Evolutionary conservation across 1,284 basidiomycete genomes (phyloP).

Genomic region (Trichosporon sp.): DNA sequence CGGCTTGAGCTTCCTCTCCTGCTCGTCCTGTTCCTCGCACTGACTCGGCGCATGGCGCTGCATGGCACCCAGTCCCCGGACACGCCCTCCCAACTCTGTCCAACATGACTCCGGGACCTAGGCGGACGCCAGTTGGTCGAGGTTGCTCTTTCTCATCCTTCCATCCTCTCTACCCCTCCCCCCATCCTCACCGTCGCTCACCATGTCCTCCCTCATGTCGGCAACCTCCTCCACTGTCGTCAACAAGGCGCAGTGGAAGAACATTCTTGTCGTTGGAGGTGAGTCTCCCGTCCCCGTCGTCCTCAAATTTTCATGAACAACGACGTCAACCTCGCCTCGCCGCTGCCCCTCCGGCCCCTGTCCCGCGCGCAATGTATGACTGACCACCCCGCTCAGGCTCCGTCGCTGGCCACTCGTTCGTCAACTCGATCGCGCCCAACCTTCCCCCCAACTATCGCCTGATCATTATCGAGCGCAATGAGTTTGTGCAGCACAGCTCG

Average conservation of each 20-base stretch:
- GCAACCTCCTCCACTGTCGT: conserved; percentile 1
- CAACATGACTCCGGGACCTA: neutral
- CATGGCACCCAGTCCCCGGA: neutral
- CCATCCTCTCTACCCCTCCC: neutral
- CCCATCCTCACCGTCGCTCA: neutral
- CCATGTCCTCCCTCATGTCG: conserved; percentile 5
- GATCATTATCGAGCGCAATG: conserved; percentile 50
- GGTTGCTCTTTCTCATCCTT: neutral
- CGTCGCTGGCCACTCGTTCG: conserved; percentile 39
- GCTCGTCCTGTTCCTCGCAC: neutral
- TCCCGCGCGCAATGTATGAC: neutral
- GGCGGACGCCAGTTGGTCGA: neutral
- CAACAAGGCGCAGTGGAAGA: conserved; percentile 22
- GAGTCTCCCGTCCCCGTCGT: conserved; percentile 9
- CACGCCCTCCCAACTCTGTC: neutral
- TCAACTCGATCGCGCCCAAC: conserved; percentile 38
- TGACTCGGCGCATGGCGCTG: neutral
- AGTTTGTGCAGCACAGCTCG: conserved; percentile 46
- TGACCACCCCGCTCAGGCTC: conserved; percentile 29
- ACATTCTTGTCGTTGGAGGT: conserved; percentile 44
- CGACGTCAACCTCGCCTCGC: neutral
- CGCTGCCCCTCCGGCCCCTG: neutral
- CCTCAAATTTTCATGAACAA: neutral
- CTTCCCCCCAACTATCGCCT: conserved; percentile 49
- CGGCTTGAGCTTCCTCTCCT: neutral